Evolutionary conservation across 257 asterid genomes (phyloP), one percentile per base, ranked within the genome.

Genomic region (Catharanthus roseus): DNA sequence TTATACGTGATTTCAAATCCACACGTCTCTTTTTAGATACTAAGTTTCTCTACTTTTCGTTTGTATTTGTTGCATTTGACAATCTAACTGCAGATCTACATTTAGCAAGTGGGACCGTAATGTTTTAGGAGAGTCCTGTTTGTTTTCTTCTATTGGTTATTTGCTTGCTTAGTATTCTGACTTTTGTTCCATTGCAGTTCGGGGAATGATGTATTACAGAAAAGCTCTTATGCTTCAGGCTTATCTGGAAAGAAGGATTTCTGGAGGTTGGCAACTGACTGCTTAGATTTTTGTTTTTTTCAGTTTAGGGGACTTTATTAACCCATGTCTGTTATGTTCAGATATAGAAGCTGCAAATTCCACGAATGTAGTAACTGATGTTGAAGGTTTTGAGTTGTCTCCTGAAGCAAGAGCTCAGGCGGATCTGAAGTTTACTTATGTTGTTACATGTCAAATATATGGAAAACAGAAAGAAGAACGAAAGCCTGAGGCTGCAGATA

Each of bases 181-280:
- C 58, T 42, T 61, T 71, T 72, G 71, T 82, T 73, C 54, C 56
- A 51, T 34, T 81, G 76, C 89, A 95, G 99, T 95, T 72, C 96
- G 99, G 69, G 99, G 99, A 71, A 95, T 95, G 97, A 95, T 95
- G 99, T 95, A 95, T 88, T 95, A 95, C 80, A 83, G 99, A 83
- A 95, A 95, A 81, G 99, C 99, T 56, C 88, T 95, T 67, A 87
- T 95, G 93, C 99, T 95, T 76, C 96, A 95, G 86, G 83, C 95
- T 12, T 88, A 88, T 85, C 77, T 95, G 79, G 99, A 95, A 78
- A 76, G 81, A 78, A 81, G 83, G 79, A 78, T 82, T 15, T 45
- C 74, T 77, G 91, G 92, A 84, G 99, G 99, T 95, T 74, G 79
- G 95, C 57, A 49, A 63, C 45, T 29, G 55, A 64, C 64, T 55